Evolutionary conservation across 2,329 filamentous ascomycete species (phyloP).

Genomic region (Fusarium beomiforme): DNA sequence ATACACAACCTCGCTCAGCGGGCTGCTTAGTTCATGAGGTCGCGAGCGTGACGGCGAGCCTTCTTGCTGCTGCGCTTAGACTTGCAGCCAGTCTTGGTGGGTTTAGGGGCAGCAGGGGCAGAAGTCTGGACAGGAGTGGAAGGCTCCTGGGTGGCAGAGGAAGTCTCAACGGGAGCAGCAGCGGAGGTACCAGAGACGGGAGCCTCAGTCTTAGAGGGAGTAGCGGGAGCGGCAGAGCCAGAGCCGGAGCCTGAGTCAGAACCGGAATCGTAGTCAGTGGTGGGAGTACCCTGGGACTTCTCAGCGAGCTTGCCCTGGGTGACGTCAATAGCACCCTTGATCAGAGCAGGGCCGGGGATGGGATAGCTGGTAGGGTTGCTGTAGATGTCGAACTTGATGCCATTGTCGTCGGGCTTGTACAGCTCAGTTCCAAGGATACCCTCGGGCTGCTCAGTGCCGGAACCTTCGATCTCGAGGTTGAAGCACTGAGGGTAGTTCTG

Average conservation of each 20-base stretch:
- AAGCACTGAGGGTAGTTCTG: conserved; percentile 64
- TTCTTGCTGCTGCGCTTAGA: conserved; percentile 27
- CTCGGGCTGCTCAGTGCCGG: conserved; percentile 48
- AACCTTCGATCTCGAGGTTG: conserved; percentile 58
- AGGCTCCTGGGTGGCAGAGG: background rate
- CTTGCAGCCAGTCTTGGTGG: conserved; percentile 36
- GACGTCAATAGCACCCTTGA: conserved; percentile 31
- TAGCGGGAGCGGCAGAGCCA: background rate
- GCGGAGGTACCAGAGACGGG: conserved; percentile 8
- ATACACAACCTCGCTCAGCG: conserved; percentile 34
- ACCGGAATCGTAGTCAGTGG: conserved; percentile 2
- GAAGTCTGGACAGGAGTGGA: conserved; percentile 14
- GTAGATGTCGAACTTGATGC: conserved; percentile 50
- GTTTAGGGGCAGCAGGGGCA: conserved; percentile 16
- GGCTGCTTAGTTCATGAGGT: conserved; percentile 32
- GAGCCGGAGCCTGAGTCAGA: background rate
- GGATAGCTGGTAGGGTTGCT: conserved; percentile 39
- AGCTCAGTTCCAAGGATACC: conserved; percentile 48
- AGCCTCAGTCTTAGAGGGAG: background rate
- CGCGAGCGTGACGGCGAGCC: conserved; percentile 40
- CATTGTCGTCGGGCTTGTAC: conserved; percentile 45
- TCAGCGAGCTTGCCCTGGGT: conserved; percentile 31
- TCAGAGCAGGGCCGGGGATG: conserved; percentile 44
- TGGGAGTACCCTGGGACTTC: conserved; percentile 22
- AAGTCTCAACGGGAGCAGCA: conserved; percentile 21